phyloP scores from a whole-genome alignment of 108 stramenopile genomes.

The Mayamaea pseudoterrestris region DNA sequence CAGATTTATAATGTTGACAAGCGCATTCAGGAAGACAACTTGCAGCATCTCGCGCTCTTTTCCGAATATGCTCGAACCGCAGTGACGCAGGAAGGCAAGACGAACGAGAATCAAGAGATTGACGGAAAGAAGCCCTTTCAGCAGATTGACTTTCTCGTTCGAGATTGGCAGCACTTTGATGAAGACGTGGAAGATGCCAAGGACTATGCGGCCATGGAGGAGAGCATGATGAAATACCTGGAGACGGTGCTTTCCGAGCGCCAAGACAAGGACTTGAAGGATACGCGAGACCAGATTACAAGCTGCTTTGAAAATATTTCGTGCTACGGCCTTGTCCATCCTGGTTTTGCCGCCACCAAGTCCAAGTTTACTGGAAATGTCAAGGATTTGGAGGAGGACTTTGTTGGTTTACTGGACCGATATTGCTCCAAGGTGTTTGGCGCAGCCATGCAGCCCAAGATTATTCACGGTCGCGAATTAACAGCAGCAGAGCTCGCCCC shows the following conservation, averaged over 20 bases:
- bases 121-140: conserved; percentile 79
- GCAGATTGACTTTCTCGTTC: conserved; percentile 91
- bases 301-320: conserved; percentile 84
- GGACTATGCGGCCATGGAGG: conserved; percentile 66
- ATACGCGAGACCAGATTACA: conserved; percentile 87
- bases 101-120: conserved; percentile 12
- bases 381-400: conserved; percentile 60
- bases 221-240: conserved; percentile 81
- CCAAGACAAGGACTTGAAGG: conserved; percentile 81
- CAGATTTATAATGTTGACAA: conserved; percentile 99
- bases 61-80: conserved; percentile 95
- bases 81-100: conserved; percentile 43
- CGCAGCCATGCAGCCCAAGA: conserved; percentile 52
- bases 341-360: conserved; percentile 89
- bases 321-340: conserved; percentile 92
- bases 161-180: conserved; percentile 97
- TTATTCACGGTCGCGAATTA: conserved; percentile 75
- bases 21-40: conserved; percentile 95
- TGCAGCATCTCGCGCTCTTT: conserved; percentile 97
- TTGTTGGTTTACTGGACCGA: conserved; percentile 76
- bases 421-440: conserved; percentile 84
- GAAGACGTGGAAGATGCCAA: conserved; percentile 69
- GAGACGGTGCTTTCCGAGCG: conserved; percentile 65
- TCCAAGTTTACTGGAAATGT: conserved; percentile 89
- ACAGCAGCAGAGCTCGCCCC: conserved; percentile 83